Conservation (phyloP, 148 eudicot genomes). For the Rhododendron henanense region DNA sequence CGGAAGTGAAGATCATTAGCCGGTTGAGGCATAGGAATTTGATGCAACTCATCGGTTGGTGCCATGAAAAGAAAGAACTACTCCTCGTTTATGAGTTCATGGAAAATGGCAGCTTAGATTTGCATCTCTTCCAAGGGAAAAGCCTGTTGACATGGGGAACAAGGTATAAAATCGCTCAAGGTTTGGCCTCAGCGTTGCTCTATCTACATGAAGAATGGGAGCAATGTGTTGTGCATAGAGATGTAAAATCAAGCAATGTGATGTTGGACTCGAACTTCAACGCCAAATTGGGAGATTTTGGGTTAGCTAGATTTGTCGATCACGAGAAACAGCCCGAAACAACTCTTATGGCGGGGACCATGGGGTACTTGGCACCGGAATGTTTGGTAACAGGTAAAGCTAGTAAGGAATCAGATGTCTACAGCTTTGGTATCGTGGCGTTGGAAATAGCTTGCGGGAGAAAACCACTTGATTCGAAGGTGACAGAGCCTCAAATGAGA, state of each 20-base stretch:
- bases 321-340: constrained; percentile 18
- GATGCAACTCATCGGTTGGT: constrained; percentile 34
- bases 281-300: constrained; percentile 2
- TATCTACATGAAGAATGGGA: background rate
- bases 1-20: constrained; percentile 40
- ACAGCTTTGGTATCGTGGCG: background rate
- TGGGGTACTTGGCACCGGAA: background rate
- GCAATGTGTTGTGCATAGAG: constrained; percentile 7
- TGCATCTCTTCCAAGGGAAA: background rate
- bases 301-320: constrained; percentile 19
- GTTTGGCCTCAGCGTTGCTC: background rate
- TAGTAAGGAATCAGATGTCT: background rate
- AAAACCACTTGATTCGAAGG: background rate
- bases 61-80: constrained; percentile 22
- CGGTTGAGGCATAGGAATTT: constrained; percentile 36
- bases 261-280: background rate
- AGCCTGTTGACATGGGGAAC: background rate
- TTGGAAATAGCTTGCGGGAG: background rate
- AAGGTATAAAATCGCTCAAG: background rate
- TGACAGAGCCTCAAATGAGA: background rate
- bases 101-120: background rate
- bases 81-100: background rate
- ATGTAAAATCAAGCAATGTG: background rate
- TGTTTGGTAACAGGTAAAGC: background rate
- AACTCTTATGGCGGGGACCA: background rate